Percentiles rank a stretch among this genome's conserved stretches.
Evolutionary conservation across 108 stramenopile genomes (phyloP).

Genomic region (Stephanodiscus triporus): DNA sequence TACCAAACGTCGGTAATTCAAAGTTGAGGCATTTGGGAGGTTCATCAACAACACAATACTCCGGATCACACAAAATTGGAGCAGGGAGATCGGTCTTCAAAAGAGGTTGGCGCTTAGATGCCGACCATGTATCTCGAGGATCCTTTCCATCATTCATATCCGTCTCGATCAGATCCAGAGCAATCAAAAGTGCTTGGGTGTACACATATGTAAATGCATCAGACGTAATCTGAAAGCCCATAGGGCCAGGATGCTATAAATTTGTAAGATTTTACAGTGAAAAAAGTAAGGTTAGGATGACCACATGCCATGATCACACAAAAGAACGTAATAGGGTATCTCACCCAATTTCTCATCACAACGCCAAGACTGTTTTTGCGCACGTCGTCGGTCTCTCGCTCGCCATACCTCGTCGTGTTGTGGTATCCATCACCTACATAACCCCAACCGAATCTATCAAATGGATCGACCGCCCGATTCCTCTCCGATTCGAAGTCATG

Average conservation of each 20-base stretch:
- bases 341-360: conserved; percentile 50
- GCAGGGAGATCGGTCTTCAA: conserved; percentile 24
- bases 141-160: conserved; percentile 27
- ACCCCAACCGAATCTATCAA: conserved; percentile 24
- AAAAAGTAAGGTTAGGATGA: too few species aligned
- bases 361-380: conserved; percentile 51
- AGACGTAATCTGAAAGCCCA: conserved; percentile 51
- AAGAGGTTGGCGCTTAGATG: conserved; percentile 30
- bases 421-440: conserved; percentile 55
- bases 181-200: conserved; percentile 43
- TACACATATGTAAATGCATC: conserved; percentile 55
- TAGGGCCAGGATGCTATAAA: conserved; percentile 29
- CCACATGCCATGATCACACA: not conserved
- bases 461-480: conserved; percentile 24
- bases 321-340: not conserved
- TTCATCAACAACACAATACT: conserved; percentile 48
- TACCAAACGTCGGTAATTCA: conserved; percentile 51
- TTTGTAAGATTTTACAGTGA: too few species aligned
- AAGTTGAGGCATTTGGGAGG: conserved; percentile 51
- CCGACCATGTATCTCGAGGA: conserved; percentile 38
- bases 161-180: conserved; percentile 46
- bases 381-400: conserved; percentile 29
- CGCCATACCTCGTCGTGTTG: conserved; percentile 46
- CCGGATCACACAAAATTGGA: conserved; percentile 26
- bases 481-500: conserved; percentile 37